Evolutionary conservation across 768 basidiomycete species (phyloP), one percentile per base, ranked within the genome.

Genomic region (Russula emetica): DNA sequence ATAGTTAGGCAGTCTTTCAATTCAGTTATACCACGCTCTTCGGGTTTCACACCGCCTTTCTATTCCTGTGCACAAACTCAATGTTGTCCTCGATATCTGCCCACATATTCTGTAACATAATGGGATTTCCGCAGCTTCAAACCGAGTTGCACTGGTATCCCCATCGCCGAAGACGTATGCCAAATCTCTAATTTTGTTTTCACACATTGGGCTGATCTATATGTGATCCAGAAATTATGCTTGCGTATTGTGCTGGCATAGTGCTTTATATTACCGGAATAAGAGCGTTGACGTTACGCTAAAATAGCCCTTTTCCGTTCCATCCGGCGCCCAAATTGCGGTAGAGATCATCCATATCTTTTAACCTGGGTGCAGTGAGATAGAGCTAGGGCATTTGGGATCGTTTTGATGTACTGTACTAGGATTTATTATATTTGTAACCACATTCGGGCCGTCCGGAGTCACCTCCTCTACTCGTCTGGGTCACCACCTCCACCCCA

Each of bases 51-150:
- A 87, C 85, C 26, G 82, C 92, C 5, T 97, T 85, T 74, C 81
- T 97, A 49, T 93, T 94, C 76, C 79, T 96, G 9, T 85, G 90
- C 55, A 94, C 94, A 5, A 85, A 88, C 18, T 94, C 93, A 5
- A 75, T 98, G 63, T 74, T 88, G 34, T 88, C 94, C 1, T 79
- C 94, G 2, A 80, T 94, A 60, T 74, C 82, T 10, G 85, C 93
- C 0, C 97, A 99, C 71, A 76, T 89, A 1, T 96, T 94, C 72
- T 98, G 97, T 79, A 99, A 99, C 71, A 73, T 90, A 55, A 95
- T 98, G 92, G 95, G 95, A 1, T 70, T 98, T 32, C 97, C 96
- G 2, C 80, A 85, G 58, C 80, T 88, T 28, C 71, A 67, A 0
- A 74, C 77, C 34, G 92, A 94, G 62, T 70, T 90, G 40, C 69